Conservation (phyloP, 2,329 filamentous ascomycete genomes). For the Cercospora sojina region DNA sequence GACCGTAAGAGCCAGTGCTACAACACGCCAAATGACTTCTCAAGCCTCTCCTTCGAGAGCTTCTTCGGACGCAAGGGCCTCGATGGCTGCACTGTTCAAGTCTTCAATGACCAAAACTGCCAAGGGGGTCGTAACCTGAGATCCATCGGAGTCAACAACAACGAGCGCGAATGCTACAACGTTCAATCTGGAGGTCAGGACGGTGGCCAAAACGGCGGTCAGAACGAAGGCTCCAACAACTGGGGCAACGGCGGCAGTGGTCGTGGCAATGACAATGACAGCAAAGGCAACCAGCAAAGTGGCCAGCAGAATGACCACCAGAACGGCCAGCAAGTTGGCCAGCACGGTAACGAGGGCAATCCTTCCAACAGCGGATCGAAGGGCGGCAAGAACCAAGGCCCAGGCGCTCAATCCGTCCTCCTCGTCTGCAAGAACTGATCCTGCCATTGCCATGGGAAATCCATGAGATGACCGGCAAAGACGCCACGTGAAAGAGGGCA, state of each 20-base stretch:
- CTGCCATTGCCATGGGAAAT: not conserved
- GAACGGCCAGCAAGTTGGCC: not conserved
- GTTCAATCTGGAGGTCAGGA: not conserved
- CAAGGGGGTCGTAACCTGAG: not conserved
- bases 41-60: slow-evolving; percentile 13
- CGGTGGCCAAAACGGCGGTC: not conserved
- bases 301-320: not conserved
- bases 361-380: slow-evolving; percentile 53
- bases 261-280: not conserved
- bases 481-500: not conserved
- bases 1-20: slow-evolving; percentile 3
- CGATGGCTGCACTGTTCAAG: slow-evolving; percentile 4
- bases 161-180: slow-evolving; percentile 7
- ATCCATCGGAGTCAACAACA: slow-evolving; percentile 5
- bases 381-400: slow-evolving; percentile 61
- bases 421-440: not conserved
- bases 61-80: slow-evolving; percentile 7
- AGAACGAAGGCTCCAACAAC: not conserved
- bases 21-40: slow-evolving; percentile 9
- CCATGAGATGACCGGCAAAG: not conserved
- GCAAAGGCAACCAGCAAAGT: not conserved
- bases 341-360: not conserved
- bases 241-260: not conserved
- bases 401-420: slow-evolving; percentile 59
- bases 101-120: slow-evolving; percentile 10